These are phyloP conservation scores for Fistulifera pelliculosa DNA, from an alignment of 108 stramenopile species.

Conservation along the genomic window DNA sequence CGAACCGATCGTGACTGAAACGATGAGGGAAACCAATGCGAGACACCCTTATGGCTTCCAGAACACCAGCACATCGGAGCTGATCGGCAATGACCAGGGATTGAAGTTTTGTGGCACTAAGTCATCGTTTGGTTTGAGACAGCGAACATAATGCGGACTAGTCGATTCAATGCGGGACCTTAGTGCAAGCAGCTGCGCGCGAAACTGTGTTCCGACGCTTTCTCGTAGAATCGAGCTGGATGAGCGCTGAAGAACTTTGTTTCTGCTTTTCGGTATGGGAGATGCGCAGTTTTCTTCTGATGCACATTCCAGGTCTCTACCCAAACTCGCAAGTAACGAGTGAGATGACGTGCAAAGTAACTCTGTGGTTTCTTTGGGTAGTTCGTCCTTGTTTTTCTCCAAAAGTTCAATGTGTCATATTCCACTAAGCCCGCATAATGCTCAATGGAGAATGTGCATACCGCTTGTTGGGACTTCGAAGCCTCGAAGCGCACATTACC, in stretches of 20 bases:
- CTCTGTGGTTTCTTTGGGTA: conserved; percentile 78
- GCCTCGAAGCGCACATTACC: conserved; percentile 53
- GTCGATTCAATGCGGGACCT: conserved; percentile 83
- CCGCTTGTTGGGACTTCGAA: conserved; percentile 41
- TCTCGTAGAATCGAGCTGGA: conserved; percentile 34
- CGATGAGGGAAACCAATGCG: conserved; percentile 96
- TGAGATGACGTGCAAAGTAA: conserved; percentile 47
- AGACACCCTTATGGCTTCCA: conserved; percentile 98
- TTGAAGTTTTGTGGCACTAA: conserved; percentile 65
- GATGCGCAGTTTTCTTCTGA: not conserved
- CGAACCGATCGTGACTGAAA: conserved; percentile 79
- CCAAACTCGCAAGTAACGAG: conserved; percentile 33
- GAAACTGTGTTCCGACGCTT: conserved; percentile 81
- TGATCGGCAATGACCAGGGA: conserved; percentile 80
- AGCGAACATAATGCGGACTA: conserved; percentile 97
- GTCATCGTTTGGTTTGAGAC: conserved; percentile 97
- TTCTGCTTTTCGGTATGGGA: not conserved
- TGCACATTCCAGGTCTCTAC: conserved; percentile 13
- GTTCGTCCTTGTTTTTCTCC: conserved; percentile 89
- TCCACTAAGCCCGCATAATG: conserved; percentile 87
- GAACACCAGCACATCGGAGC: conserved; percentile 93
- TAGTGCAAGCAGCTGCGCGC: conserved; percentile 75
- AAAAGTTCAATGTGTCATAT: conserved; percentile 67
- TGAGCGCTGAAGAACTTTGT: conserved; percentile 9
- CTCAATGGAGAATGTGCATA: conserved; percentile 61